These are phyloP conservation scores for Cicer cuneatum DNA, from an alignment of 306 rosid genomes.

Conservation along the genomic window DNA sequence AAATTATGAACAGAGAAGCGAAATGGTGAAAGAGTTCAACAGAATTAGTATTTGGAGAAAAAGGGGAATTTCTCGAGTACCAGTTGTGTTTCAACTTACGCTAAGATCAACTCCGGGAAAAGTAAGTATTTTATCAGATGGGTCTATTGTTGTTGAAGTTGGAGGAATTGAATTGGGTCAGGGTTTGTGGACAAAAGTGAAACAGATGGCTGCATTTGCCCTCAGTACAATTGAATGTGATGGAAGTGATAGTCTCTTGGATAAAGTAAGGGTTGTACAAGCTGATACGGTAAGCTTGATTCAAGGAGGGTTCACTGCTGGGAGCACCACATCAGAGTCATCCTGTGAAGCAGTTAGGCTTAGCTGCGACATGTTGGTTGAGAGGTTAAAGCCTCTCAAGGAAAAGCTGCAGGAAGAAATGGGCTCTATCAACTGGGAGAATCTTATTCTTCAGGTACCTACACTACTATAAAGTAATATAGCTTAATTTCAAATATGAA, in stretches of 20 bases:
- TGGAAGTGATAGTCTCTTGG: constrained; percentile 54
- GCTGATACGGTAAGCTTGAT: constrained; percentile 78
- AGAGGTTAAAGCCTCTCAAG: constrained; percentile 72
- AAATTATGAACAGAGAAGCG: constrained; percentile 58
- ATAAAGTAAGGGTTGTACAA: constrained; percentile 77
- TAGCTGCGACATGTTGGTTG: constrained; percentile 78
- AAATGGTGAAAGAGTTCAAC: constrained; percentile 69
- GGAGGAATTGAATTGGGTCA: constrained; percentile 97
- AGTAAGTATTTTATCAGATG: constrained; percentile 77
- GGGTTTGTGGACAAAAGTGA: constrained; percentile 98
- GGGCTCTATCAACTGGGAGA: constrained; percentile 76
- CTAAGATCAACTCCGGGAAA: constrained; percentile 80
- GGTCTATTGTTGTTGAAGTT: constrained; percentile 83
- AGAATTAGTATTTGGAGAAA: constrained; percentile 69
- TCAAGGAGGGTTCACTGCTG: constrained; percentile 90
- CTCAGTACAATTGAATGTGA: constrained; percentile 67
- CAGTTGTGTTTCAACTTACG: constrained; percentile 51
- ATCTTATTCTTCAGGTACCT: constrained; percentile 74
- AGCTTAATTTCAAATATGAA: constrained; percentile 22
- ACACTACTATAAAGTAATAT: neutral
- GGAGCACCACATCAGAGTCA: constrained; percentile 95
- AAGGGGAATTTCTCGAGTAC: constrained; percentile 85
- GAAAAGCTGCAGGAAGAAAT: constrained; percentile 60
- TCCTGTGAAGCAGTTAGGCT: constrained; percentile 89
- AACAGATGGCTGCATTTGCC: constrained; percentile 83